Evolutionary conservation across 768 basidiomycete genomes (phyloP), one percentile per base, ranked within the genome.

Genomic region (Astraeus odoratus): DNA sequence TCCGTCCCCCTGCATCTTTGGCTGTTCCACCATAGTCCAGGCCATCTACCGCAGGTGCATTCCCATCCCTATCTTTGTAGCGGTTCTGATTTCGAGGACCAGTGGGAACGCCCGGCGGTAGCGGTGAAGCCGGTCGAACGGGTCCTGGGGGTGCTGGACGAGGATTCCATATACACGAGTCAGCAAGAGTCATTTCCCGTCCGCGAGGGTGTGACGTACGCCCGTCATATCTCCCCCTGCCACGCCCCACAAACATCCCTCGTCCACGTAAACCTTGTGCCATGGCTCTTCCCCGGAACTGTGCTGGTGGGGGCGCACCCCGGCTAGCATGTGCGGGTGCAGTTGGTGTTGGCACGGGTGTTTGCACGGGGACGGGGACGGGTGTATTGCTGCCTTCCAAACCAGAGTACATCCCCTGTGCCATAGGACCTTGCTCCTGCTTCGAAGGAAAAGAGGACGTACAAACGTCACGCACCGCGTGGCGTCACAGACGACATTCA

Each of bases 81-180:
- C 88, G 88, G 58, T 86, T 87, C 63, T 86, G 85, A 60, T 90
- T 90, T 35, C 89, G 73, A 10, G 89, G 89, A 1, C 89, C 89
- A 0, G 89, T 92, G 1, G 89, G 89, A 16, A 92, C 89, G 47
- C 82, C 82, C 12, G 89, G 87, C 1, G 89, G 89, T 1, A 92
- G 73, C 15, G 89, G 89, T 0, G 89, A 91, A 5, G 87, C 83
- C 4, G 89, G 83, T 47, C 88, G 76, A 27, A 80, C 80, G 31
- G 84, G 80, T 6, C 72, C 70, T 44, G 72, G 69, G 20, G 78
- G 75, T 39, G 62, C 61, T 63, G 31, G 29, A 29, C 29, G 31
- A 26, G 30, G 30, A 25, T 38, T 44, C 4, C 18, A 20, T 39
- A 43, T 29, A 49, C 31, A 30, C 5, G 51, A 35, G 27, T 15